These are phyloP conservation scores for Xylariaceae sp. DNA, from an alignment of 2,329 filamentous ascomycete species.

Conservation along the genomic window DNA sequence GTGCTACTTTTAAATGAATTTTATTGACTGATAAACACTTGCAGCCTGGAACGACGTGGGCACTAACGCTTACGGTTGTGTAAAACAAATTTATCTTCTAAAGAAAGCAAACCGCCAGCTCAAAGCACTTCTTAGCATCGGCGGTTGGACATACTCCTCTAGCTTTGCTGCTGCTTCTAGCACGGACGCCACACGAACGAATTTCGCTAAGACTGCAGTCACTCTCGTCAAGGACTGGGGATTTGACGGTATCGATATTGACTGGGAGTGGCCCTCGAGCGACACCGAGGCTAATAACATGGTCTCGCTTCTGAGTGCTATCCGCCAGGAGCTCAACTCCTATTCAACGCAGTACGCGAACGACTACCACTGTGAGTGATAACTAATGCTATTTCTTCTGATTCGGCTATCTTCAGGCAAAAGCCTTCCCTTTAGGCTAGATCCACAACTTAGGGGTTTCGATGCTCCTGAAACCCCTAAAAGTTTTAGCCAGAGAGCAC, in stretches of 20 bases:
- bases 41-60: slow-evolving; percentile 65
- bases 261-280: slow-evolving; percentile 49
- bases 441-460: too few relatives aligned
- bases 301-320: slow-evolving; percentile 50
- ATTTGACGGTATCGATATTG: slow-evolving; percentile 51
- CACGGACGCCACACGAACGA: slow-evolving; percentile 64
- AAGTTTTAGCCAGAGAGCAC: too few relatives aligned
- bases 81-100: slow-evolving; percentile 79
- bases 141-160: slow-evolving; percentile 82
- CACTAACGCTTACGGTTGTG: slow-evolving; percentile 78
- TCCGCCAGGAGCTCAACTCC: slow-evolving; percentile 54
- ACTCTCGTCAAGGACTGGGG: slow-evolving; percentile 75
- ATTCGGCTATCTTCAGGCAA: background rate
- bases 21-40: slow-evolving; percentile 22
- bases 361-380: slow-evolving; percentile 49
- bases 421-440: too few relatives aligned
- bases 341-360: slow-evolving; percentile 52
- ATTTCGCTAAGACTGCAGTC: slow-evolving; percentile 74
- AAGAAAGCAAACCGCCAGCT: slow-evolving; percentile 80
- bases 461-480: too few relatives aligned
- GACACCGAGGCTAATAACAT: slow-evolving; percentile 51
- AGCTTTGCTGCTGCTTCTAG: slow-evolving; percentile 74
- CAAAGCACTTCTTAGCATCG: slow-evolving; percentile 80
- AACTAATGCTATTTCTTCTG: background rate
- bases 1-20: background rate